These are phyloP conservation scores for Acanthamoeba polyphaga DNA, from an alignment of 208 protist species.

Conservation along the genomic window DNA sequence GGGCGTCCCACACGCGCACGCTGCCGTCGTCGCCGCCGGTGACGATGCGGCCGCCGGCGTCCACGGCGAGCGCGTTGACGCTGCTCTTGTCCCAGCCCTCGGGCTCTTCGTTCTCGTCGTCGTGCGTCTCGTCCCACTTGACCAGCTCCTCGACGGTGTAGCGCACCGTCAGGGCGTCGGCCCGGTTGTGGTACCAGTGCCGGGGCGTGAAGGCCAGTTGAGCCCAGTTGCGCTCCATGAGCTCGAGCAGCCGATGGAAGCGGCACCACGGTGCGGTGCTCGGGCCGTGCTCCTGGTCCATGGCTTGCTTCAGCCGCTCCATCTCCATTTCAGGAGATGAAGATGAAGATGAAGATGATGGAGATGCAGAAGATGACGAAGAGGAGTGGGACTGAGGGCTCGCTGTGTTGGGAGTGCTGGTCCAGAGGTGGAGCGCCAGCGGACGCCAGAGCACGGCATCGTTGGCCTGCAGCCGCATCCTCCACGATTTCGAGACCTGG, in stretches of 20 bases:
- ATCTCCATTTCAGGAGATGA: not conserved
- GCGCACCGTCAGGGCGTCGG: slow-evolving; percentile 5
- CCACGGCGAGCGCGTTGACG: not conserved
- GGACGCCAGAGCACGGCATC: slow-evolving; percentile 15
- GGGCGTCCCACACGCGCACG: slow-evolving; percentile 11
- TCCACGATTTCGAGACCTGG: not conserved
- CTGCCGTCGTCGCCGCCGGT: slow-evolving; percentile 30
- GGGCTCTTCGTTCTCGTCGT: not conserved
- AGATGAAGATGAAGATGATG: not conserved
- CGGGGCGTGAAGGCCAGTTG: not conserved
- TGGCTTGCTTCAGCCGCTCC: not conserved
- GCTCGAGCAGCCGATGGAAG: not conserved
- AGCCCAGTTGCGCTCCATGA: not conserved
- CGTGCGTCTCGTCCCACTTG: not conserved
- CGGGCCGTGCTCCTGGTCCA: not conserved
- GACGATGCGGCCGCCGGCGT: slow-evolving; percentile 9
- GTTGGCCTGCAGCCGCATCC: not conserved
- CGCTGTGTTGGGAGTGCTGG: not conserved
- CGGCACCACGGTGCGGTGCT: not conserved
- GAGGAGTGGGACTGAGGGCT: not conserved
- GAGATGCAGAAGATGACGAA: not conserved
- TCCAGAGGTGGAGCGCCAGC: not conserved
- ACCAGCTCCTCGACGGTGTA: slow-evolving; percentile 12
- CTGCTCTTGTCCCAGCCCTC: slow-evolving; percentile 40
- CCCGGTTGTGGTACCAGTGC: slow-evolving; percentile 5